Percentiles rank a stretch among this genome's conserved stretches.
phyloP scores from a whole-genome alignment of 2,329 filamentous ascomycete species.

The Arthrobotrys sphaeroides region DNA sequence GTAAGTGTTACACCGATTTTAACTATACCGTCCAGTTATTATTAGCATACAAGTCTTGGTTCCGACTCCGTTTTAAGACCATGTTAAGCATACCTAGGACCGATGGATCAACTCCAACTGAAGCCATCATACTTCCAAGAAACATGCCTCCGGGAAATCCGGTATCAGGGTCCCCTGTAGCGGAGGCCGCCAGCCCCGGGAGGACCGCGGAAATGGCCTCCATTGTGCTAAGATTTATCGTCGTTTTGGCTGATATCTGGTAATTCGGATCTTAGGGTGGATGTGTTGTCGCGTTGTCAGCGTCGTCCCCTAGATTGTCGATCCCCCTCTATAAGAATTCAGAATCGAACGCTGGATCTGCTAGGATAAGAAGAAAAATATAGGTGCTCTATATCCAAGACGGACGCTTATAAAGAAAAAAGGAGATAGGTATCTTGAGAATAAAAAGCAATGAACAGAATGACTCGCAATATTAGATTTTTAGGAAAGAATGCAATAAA shows the following conservation, averaged over 20 bases:
- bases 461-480: too few relatives aligned
- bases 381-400: background rate
- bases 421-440: background rate
- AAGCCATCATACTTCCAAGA: constrained; percentile 34
- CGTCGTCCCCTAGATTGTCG: background rate
- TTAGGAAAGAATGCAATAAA: too few relatives aligned
- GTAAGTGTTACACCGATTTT: constrained; percentile 51
- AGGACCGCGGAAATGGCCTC: constrained; percentile 44
- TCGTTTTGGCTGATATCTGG: background rate
- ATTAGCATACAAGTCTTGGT: too few relatives aligned
- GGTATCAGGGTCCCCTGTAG: constrained; percentile 26
- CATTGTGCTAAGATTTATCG: constrained; percentile 8
- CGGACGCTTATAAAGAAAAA: too few relatives aligned
- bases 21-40: too few relatives aligned
- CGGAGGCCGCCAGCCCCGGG: constrained; percentile 34
- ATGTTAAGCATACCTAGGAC: constrained; percentile 21
- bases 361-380: background rate
- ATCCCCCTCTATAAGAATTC: background rate
- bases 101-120: constrained; percentile 34
- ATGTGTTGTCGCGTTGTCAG: constrained; percentile 1
- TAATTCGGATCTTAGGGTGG: too few relatives aligned
- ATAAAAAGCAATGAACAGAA: background rate
- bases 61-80: too few relatives aligned
- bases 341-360: too few relatives aligned
- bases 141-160: constrained; percentile 40